Evolutionary conservation across 1,284 basidiomycete species (phyloP).

Genomic region (Malassezia equina): DNA sequence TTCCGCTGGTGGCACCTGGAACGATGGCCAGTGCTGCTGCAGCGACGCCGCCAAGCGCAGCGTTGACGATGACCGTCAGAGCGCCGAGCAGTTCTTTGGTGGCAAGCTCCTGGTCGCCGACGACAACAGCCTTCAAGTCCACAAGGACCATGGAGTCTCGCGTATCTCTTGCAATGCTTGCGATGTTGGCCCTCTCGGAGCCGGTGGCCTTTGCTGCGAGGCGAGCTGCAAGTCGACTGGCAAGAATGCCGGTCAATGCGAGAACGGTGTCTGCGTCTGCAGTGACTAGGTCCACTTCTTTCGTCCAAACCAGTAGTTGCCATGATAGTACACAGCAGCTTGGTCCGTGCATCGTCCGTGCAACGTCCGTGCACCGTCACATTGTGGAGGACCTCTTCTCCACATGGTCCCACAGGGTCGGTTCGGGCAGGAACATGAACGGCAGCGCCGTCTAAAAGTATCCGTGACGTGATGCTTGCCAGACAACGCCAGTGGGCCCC

Average conservation of each 20-base stretch:
- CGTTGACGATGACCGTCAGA: neutral
- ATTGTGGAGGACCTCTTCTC: no score
- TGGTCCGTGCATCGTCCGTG: no score
- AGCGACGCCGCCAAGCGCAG: neutral
- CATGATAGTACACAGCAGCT: no score
- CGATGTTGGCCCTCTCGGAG: neutral
- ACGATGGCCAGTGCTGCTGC: constrained; percentile 4
- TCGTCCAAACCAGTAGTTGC: no score
- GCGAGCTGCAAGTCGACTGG: neutral
- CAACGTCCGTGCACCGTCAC: no score
- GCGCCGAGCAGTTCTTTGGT: neutral
- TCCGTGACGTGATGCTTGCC: neutral
- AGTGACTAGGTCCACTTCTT: no score
- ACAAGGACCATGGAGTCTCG: neutral
- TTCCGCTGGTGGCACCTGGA: neutral
- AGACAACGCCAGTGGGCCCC: constrained; percentile 6
- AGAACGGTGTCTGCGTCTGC: neutral
- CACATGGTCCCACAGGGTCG: constrained; percentile 1
- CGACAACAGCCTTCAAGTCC: neutral
- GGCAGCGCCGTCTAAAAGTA: constrained; percentile 6
- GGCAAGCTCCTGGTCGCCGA: neutral
- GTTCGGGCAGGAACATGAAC: constrained; percentile 11
- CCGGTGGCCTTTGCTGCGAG: neutral
- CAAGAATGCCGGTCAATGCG: neutral
- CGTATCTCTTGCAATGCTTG: neutral